Evolutionary conservation across 78 protist genomes (phyloP), one percentile per base, ranked within the genome.

Genomic region (Dictyostelium intermedium): DNA sequence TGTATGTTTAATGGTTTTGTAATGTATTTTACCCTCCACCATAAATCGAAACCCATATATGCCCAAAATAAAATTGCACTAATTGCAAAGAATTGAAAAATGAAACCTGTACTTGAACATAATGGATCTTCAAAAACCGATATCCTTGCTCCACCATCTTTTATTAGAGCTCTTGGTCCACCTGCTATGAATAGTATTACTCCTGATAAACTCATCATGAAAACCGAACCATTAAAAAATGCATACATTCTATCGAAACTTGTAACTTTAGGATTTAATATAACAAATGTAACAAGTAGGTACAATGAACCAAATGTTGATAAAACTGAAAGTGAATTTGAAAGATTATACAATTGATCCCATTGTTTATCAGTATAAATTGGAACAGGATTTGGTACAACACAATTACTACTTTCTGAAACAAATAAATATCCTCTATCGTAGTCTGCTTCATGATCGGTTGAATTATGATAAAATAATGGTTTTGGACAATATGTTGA

Each of bases 321-420:
- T 7, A 89, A 32, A 23, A 47, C 53, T 3, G 94, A 27, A 13
- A 89, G 37, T 30, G 34, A 1, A 13, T 63, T 77, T 27, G 66
- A 25, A 20, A 80, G 16, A 8, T n/a, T 10, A 35, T 39, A 89
- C 5, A 89, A 18, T 13, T n/a, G 1, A 20, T 41, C 82, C 94
- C 94, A 89, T 30, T 45, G 60, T 47, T 70, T 30, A 9, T 7
- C 6, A 1, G 85, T 80, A n/a, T 79, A 78, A 20, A 89, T 43
- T 39, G 94, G 94, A 0, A 74, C 80, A 0, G 87, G 87, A 32
- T 84, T 79, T 37, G 61, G 27, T 16, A 80, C 76, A 4, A 80
- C 94, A 50, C 94, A 89, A 63, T 53, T 87, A n/a, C 81, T 61
- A 23, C 3, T 47, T 1, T 80, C 39, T 23, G 20, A 45, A 5